Base-by-base conservation (phyloP, 371 early-diverging fungal species). In the Mucor indicus region DNA sequence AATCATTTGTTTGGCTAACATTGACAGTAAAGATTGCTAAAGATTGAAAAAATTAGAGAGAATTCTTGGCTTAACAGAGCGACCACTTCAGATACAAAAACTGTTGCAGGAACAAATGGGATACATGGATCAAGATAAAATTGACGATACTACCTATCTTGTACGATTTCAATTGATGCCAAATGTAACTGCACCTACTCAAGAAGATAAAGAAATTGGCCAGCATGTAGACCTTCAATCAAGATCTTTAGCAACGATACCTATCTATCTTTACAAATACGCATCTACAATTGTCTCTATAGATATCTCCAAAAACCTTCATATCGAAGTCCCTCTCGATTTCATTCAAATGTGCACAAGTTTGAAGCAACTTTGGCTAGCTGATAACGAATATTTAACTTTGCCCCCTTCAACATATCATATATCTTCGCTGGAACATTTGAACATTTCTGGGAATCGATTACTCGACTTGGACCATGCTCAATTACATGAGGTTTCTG, bases 381-480 rank as follows among this genome's bases (percentile, higher is more conserved):
- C 81, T 10, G 75, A 81, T 32, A 91, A 86, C 55, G 86, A 84
- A 31, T 78, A 82, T 36, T 61, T 65, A 17, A 67, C 67, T 9
- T 70, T 90, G 2, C 88, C 92, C 22, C 55, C 56, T 62, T 80
- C 86, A 21, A 73, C 85, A 13, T 77, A 74, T 22, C 66, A 74
- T 37, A 73, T 87, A 4, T 38, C 64, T 17, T 69, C 74, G 8
- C 69, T 93, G 30, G 79, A 79, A 49, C 72, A 77, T 17, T 66
- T 95, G 45, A 86, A 92, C 48, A 72, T 93, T 20, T 87, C 91
- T 0, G 80, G 85, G 31, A 96, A 96, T 33, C 79, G 83, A 22
- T 67, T 95, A n/a, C 67, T 62, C 25, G 73, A 79, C 12, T 60
- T 92, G 38, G 79, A 80, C 0, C 73, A 68, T 41, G 78, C 85